Evolutionary conservation across 305 asterid species (phyloP), one percentile per base, ranked within the genome.

Genomic region (Vinca major): DNA sequence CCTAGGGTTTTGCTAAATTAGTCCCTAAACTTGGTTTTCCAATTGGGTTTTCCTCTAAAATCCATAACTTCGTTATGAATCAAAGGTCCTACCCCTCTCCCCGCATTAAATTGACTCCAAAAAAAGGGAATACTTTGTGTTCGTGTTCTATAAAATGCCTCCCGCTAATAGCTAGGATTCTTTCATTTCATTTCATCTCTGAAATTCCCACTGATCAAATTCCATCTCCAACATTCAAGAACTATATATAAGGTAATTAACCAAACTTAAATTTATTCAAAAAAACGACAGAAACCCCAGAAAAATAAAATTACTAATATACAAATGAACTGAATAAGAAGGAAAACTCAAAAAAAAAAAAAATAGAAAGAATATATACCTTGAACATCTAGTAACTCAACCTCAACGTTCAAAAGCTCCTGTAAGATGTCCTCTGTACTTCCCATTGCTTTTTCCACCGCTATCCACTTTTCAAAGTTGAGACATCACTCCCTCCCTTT

Each of bases 371-470:
- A n/a, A n/a, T n/a, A n/a, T n/a, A 64, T 63, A 84, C 98, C 96
- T 80, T 90, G 95, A 72, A 92, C 90, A 66, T 88, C 97, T 69
- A 80, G 85, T 66, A 90, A 90, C 81, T 92, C 97, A 74, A 80
- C 81, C 75, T 92, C 97, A 45, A 92, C 88, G 70, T 83, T 87
- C 58, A 86, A 85, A 66, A 90, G 96, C 82, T 92, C 95, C 81
- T 87, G 80, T 47, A 88, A 71, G 21, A 88, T 76, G 67, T 84
- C 93, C 75, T 86, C 93, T 9, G 86, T 79, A 16, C 74, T 73
- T 49, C 79, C 91, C 98, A 91, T 91, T 71, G 52, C 11, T 17
- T 8, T 5, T 19, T 17, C 50, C 16, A n/a, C n/a, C n/a, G n/a
- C n/a, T n/a, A 54, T 11, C 1, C 51, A 1, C 4, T 47, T 47